Base-by-base conservation (phyloP, 2,329 filamentous ascomycete genomes). In the Beauveria medogensis region DNA sequence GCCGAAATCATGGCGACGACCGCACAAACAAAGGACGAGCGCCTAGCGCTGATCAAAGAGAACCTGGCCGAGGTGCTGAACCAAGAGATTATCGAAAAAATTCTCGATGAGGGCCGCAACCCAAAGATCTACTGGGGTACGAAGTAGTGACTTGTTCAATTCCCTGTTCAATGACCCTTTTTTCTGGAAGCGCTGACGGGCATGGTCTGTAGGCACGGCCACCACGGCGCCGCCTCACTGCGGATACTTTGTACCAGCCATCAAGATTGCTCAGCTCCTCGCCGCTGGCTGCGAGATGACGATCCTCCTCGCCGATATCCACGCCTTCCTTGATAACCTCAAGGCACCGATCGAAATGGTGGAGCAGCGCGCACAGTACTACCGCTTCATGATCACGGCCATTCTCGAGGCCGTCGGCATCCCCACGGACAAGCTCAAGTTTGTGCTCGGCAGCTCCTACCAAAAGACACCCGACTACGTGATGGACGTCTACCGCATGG, bases 341-440 rank as follows among this genome's bases (percentile, higher is more conserved):
- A 96, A 95, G 74, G 90, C 92, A 0, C 91, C 93, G 1, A 84
- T 96, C 63, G 92, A 96, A 71, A 85, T 97, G 44, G 90, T 97
- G 68, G 85, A 89, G 69, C 81, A 86, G 71, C 87, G 93, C 64
- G 89, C 88, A 41, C 80, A 90, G 67, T 97, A 94, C 83, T 97
- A 97, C 82, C 79, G 85, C 64, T 82, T 82, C 68, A 80, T 86
- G 60, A 92, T 97, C 68, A 90, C 84, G 47, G 81, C 87, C 3
- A 80, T 93, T 55, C 83, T 96, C 47, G 80, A 88, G 69, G 83
- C 92, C 1, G 88, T 95, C 41, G 87, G 88, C 52, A 91, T 97
- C 12, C 82, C 89, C 44, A 88, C 89, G 60, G 85, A 90, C 64
- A 87, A 89, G 70, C 82, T 97, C 50, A 82, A 87, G 65, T 96